Conservation (phyloP, 306 rosid species). For the Sesbania bispinosa region DNA sequence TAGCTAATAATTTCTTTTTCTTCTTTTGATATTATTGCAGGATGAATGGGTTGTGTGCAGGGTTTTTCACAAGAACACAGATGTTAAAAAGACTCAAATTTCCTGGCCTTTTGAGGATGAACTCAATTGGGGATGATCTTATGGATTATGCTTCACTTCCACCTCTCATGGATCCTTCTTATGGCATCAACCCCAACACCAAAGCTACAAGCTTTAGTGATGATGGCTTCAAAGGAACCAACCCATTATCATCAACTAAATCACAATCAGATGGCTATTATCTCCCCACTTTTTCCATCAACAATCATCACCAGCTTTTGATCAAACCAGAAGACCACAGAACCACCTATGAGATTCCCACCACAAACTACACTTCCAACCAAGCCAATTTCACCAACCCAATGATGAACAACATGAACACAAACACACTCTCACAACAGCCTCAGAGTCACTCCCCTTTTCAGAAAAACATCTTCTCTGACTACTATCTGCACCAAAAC, state of each 20-base stretch:
- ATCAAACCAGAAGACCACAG: slow-evolving; percentile 35
- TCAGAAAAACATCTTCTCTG: slow-evolving; percentile 24
- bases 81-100: slow-evolving; percentile 28
- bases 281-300: slow-evolving; percentile 32
- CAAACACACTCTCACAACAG: neutral
- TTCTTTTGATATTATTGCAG: slow-evolving; percentile 31
- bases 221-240: slow-evolving; percentile 21
- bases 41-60: slow-evolving; percentile 93
- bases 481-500: slow-evolving; percentile 35
- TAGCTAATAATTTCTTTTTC: neutral
- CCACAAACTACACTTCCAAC: slow-evolving; percentile 18
- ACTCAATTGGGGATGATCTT: slow-evolving; percentile 54
- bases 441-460: slow-evolving; percentile 21
- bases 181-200: slow-evolving; percentile 4
- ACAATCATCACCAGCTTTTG: slow-evolving; percentile 13
- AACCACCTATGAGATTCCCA: slow-evolving; percentile 29
- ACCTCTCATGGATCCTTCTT: slow-evolving; percentile 57
- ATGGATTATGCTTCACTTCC: slow-evolving; percentile 67
- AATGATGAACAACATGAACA: neutral
- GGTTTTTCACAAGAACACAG: slow-evolving; percentile 74
- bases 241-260: slow-evolving; percentile 27
- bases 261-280: slow-evolving; percentile 41
- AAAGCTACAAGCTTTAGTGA: neutral
- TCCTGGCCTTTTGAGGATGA: slow-evolving; percentile 36
- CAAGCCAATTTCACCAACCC: slow-evolving; percentile 30